phyloP scores from a whole-genome alignment of 129 eudicot genomes.

The Heracleum sosnowskyi region DNA sequence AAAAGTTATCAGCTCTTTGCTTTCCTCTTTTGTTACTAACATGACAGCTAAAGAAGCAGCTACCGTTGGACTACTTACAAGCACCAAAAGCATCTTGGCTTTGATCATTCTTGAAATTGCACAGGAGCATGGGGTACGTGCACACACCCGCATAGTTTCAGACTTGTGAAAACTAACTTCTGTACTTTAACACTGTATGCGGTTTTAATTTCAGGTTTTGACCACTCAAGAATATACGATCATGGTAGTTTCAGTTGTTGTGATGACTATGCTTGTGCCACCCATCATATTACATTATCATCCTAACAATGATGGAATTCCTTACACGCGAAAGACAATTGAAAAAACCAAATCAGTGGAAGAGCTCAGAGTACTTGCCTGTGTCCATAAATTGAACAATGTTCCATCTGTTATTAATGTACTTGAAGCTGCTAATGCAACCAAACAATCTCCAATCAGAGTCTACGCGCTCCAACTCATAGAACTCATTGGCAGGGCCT shows the following conservation, averaged over 20 bases:
- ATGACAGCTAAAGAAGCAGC: slow-evolving; percentile 23
- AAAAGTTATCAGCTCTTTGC: slow-evolving; percentile 24
- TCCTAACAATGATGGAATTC: slow-evolving; percentile 11
- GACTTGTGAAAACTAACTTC: too few relatives aligned
- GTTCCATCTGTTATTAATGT: slow-evolving; percentile 35
- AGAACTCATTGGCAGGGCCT: slow-evolving; percentile 51
- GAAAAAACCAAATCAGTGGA: slow-evolving; percentile 29
- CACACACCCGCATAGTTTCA: background rate
- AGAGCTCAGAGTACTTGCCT: slow-evolving; percentile 43
- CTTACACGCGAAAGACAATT: slow-evolving; percentile 36
- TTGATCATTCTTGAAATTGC: slow-evolving; percentile 42
- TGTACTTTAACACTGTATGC: background rate
- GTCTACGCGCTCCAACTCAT: slow-evolving; percentile 46
- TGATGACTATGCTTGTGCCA: slow-evolving; percentile 35
- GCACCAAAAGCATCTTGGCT: slow-evolving; percentile 41
- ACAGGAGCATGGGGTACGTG: slow-evolving; percentile 35
- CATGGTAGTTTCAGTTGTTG: slow-evolving; percentile 30
- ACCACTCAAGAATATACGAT: slow-evolving; percentile 28
- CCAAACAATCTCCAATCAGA: slow-evolving; percentile 23
- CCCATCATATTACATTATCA: slow-evolving; percentile 18
- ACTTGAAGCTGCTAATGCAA: slow-evolving; percentile 30
- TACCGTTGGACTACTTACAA: slow-evolving; percentile 30
- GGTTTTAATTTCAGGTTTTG: slow-evolving; percentile 25
- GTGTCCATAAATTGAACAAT: slow-evolving; percentile 28
- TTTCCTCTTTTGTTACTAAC: slow-evolving; percentile 14